phyloP scores from a whole-genome alignment of 495 filamentous ascomycete species.

The Aspergillus sparsus region DNA sequence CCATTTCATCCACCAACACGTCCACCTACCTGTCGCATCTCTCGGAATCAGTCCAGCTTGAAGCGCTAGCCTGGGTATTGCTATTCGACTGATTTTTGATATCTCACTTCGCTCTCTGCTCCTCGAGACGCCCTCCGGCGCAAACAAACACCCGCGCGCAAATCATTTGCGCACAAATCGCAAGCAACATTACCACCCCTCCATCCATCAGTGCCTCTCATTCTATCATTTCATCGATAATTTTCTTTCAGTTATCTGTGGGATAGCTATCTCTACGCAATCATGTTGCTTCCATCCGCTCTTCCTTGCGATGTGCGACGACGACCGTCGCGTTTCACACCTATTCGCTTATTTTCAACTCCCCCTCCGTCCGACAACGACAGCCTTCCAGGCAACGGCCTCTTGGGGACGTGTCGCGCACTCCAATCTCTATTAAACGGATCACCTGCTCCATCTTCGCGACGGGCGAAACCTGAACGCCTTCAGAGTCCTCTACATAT shows the following conservation, averaged over 20 bases:
- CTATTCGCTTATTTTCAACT: constrained; percentile 64
- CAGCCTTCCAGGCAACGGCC: constrained; percentile 55
- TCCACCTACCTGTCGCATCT: constrained; percentile 30
- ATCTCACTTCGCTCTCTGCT: constrained; percentile 25
- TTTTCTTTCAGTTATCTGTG: not conserved
- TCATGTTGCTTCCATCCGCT: constrained; percentile 72
- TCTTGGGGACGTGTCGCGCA: constrained; percentile 68
- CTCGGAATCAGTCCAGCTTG: constrained; percentile 29
- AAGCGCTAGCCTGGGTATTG: constrained; percentile 32
- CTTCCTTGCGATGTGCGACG: constrained; percentile 67
- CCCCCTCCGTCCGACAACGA: constrained; percentile 58
- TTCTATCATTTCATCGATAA: constrained; percentile 7
- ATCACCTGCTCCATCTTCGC: constrained; percentile 42
- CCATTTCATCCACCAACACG: constrained; percentile 17
- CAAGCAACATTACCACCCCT: constrained; percentile 27
- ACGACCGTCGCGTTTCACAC: constrained; percentile 50
- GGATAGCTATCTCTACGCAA: constrained; percentile 19
- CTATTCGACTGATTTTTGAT: constrained; percentile 25
- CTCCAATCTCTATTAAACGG: constrained; percentile 66
- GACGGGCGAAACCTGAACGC: constrained; percentile 40
- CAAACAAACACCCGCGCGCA: constrained; percentile 33
- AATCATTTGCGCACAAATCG: constrained; percentile 27
- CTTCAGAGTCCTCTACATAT: constrained; percentile 54
- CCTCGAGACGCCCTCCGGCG: constrained; percentile 41
- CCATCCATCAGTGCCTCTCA: constrained; percentile 6